phyloP scores from a whole-genome alignment of 2,329 filamentous ascomycete species.

The Colletotrichum falcatum region DNA sequence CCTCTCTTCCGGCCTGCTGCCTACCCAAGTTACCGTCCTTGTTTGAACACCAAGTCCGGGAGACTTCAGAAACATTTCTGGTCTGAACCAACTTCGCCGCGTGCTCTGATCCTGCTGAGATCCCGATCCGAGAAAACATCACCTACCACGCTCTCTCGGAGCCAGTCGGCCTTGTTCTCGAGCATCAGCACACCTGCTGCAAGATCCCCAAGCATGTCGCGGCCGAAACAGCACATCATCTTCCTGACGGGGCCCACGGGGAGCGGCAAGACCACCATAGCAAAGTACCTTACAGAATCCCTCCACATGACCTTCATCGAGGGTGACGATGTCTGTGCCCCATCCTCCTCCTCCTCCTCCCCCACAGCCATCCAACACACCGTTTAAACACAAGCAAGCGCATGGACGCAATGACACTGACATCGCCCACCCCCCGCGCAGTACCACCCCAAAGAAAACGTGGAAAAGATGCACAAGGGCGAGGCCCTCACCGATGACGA shows the following conservation, averaged over 20 bases:
- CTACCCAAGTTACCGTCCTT: not conserved
- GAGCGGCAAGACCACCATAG: constrained; percentile 72
- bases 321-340: constrained; percentile 68
- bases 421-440: constrained; percentile 38
- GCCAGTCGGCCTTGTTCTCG: constrained; percentile 9
- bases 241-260: constrained; percentile 71
- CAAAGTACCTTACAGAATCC: constrained; percentile 60
- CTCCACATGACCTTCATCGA: constrained; percentile 68
- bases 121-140: not conserved
- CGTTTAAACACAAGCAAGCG: constrained; percentile 13
- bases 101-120: constrained; percentile 13
- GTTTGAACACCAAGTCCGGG: not conserved
- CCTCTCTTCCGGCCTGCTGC: not conserved
- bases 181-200: not conserved
- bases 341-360: not conserved
- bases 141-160: constrained; percentile 1
- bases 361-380: not conserved
- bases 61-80: not conserved
- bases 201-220: constrained; percentile 16
- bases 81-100: not conserved
- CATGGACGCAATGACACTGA: constrained; percentile 21
- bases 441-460: constrained; percentile 74
- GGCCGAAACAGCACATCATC: constrained; percentile 62
- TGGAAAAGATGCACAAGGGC: constrained; percentile 78
- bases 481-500: constrained; percentile 79